These are phyloP conservation scores for Tolypocladium sp. DNA, from an alignment of 2,329 filamentous ascomycete species.

Conservation along the genomic window DNA sequence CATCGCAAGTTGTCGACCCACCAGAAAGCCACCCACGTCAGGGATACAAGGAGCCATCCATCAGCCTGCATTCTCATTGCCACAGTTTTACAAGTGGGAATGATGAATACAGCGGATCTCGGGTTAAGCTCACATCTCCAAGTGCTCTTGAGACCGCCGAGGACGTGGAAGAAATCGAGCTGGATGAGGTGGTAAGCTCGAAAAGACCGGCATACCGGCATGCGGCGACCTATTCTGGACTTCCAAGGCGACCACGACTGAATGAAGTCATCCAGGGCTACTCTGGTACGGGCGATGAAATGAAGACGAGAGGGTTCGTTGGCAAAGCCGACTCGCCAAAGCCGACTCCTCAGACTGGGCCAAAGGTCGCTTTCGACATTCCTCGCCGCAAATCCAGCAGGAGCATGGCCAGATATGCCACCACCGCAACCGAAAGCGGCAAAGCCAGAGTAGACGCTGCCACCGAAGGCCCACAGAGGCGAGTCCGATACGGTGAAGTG, in stretches of 20 bases:
- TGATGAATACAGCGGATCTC: background rate
- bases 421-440: background rate
- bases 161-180: slow-evolving; percentile 1
- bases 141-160: slow-evolving; percentile 5
- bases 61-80: slow-evolving; percentile 5
- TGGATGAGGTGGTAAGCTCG: background rate
- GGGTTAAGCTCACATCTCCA: slow-evolving; percentile 1
- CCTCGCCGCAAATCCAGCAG: slow-evolving; percentile 9
- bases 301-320: slow-evolving; percentile 2
- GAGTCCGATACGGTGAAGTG: background rate
- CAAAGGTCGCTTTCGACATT: slow-evolving; percentile 3
- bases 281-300: slow-evolving; percentile 7
- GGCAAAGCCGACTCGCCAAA: background rate
- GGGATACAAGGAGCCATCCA: slow-evolving; percentile 7
- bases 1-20: slow-evolving; percentile 27
- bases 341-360: background rate
- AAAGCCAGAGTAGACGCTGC: background rate
- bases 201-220: slow-evolving; percentile 11
- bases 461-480: background rate
- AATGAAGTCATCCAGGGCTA: slow-evolving; percentile 16
- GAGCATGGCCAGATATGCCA: background rate
- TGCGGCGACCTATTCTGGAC: slow-evolving; percentile 14
- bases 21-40: slow-evolving; percentile 12
- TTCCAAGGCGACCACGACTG: slow-evolving; percentile 13
- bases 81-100: slow-evolving; percentile 1